Evolutionary conservation across 1,284 basidiomycete genomes (phyloP), one percentile per base, ranked within the genome.

Genomic region (Termitomyces sp.): DNA sequence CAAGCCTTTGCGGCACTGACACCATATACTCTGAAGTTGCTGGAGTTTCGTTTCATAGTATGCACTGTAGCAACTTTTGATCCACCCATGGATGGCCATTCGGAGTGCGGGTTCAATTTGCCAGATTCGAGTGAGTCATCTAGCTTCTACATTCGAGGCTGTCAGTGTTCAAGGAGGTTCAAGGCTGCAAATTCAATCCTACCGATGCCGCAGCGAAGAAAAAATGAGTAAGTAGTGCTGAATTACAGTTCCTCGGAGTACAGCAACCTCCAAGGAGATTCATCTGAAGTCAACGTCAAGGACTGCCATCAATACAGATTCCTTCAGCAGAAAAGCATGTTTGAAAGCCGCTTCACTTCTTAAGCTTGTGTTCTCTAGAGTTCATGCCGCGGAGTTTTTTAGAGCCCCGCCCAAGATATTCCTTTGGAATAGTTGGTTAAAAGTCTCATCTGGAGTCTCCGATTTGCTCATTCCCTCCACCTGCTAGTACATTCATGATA

Each of bases 301-400:
- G 7, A 21, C 31, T 45, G 43, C 14, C 44, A 46, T 46, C 45
- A 46, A 11, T 35, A 35, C 33, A 46, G 52, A 46, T 50, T 54
- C 35, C 31, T 45, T 54, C 43, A 54, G 28, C 30, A 5, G 44
- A 31, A 46, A 50, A 50, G 45, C 45, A 26, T 46, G 24, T 37
- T 50, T 40, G 41, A 44, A 40, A 50, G 48, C 48, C 34, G 41
- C 41, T 34, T 9, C 18, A 30, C 52, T 49, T 50, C n/a, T n/a
- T n/a, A n/a, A n/a, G n/a, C 46, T 50, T 46, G 21, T 54, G 10
- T 31, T 21, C 37, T 26, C 8, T 43, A 31, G n/a, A 38, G 5
- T 13, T 26, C 3, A 14, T 14, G 10, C 30, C 43, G 38, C 46
- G 30, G 33, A 41, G 30, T 30, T 26, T 30, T 31, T 4, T 18